These are phyloP conservation scores for Xylariaceae sp. DNA, from an alignment of 2,329 filamentous ascomycete species.

Conservation along the genomic window DNA sequence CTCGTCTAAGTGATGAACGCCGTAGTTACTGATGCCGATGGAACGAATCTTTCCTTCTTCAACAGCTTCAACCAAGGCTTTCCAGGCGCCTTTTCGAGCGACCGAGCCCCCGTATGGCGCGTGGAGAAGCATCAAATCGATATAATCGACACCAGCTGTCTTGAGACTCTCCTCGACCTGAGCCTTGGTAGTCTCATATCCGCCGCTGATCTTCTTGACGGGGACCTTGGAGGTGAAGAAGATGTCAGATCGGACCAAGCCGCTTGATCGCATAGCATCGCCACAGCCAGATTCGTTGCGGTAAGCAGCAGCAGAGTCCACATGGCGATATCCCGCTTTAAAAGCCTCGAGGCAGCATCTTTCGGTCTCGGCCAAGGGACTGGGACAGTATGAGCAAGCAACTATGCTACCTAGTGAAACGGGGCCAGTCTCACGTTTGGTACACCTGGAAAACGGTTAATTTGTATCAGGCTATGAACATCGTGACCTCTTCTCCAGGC, in stretches of 20 bases:
- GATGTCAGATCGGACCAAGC: conserved; percentile 41
- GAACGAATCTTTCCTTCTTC: conserved; percentile 58
- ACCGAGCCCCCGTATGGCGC: conserved; percentile 54
- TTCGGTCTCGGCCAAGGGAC: conserved; percentile 33
- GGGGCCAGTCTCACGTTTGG: conserved; percentile 39
- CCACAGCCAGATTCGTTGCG: conserved; percentile 46
- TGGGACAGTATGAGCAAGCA: conserved; percentile 1
- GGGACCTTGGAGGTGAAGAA: conserved; percentile 56
- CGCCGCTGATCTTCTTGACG: conserved; percentile 26
- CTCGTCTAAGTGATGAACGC: conserved; percentile 58
- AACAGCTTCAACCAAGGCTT: conserved; percentile 58
- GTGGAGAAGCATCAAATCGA: conserved; percentile 64
- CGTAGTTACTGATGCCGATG: conserved; percentile 63
- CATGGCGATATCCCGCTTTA: conserved; percentile 49
- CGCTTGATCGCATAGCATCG: conserved; percentile 37
- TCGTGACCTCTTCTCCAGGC: no score
- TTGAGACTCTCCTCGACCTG: conserved; percentile 61
- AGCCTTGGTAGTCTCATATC: conserved; percentile 60
- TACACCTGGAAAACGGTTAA: conserved; percentile 38
- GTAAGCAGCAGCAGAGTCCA: conserved; percentile 51
- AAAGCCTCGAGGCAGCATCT: conserved; percentile 41
- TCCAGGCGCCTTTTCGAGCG: conserved; percentile 56
- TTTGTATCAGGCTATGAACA: no score
- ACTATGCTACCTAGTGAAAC: background rate
- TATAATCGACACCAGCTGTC: conserved; percentile 59